phyloP scores from a whole-genome alignment of 2,329 filamentous ascomycete species.

The Fusarium sp. region DNA sequence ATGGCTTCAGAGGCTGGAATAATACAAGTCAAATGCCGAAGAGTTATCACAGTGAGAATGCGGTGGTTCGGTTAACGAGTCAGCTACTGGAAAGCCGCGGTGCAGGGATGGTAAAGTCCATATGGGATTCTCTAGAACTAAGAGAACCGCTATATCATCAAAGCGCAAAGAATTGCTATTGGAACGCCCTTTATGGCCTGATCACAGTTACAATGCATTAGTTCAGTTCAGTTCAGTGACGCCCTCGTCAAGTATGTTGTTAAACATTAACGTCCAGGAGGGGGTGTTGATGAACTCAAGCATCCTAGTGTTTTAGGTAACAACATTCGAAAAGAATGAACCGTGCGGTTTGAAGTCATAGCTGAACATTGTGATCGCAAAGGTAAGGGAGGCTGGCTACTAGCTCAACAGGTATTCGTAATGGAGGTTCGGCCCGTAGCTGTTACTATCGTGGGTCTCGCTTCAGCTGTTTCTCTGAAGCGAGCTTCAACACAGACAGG shows the following conservation, averaged over 20 bases:
- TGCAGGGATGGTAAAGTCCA: neutral
- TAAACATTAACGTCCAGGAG: neutral
- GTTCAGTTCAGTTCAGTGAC: slow-evolving; percentile 5
- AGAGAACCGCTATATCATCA: neutral
- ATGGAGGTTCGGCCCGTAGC: neutral
- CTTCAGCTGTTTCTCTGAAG: slow-evolving; percentile 6
- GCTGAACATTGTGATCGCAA: neutral
- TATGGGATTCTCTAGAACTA: neutral
- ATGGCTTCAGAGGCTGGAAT: neutral
- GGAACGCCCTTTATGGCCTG: slow-evolving; percentile 1
- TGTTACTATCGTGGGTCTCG: slow-evolving; percentile 16
- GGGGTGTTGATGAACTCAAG: neutral
- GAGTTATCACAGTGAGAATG: neutral
- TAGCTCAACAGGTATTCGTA: neutral
- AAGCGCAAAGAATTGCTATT: slow-evolving; percentile 5
- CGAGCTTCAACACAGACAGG: neutral
- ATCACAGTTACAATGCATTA: slow-evolving; percentile 5
- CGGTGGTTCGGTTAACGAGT: neutral
- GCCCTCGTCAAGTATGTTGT: slow-evolving; percentile 1
- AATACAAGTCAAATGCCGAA: neutral
- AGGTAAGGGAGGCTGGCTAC: neutral
- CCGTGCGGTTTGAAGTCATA: neutral
- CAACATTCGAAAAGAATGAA: neutral
- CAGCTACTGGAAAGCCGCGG: neutral
- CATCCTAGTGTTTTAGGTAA: neutral